Evolutionary conservation across 306 rosid species (phyloP).

Genomic region (Prunus mume): DNA sequence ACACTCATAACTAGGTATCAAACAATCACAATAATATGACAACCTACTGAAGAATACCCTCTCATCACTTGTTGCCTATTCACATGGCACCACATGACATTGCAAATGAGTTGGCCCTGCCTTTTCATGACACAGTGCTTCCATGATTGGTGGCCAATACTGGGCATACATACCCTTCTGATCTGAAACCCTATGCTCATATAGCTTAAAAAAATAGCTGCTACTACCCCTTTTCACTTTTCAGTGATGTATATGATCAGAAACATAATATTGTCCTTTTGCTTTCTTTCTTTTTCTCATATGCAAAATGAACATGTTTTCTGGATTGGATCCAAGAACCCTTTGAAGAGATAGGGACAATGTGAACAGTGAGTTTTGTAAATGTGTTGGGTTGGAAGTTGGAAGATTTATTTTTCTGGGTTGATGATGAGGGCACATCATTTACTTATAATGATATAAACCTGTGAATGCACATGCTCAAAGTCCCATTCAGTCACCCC

Average conservation of each 20-base stretch:
- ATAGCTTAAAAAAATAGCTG: neutral
- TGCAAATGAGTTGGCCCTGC: conserved; percentile 7
- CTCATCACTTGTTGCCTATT: conserved; percentile 1
- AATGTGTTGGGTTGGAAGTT: neutral
- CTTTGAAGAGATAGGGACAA: neutral
- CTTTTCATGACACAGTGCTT: conserved; percentile 14
- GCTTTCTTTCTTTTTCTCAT: neutral
- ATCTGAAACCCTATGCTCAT: neutral
- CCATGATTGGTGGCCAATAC: conserved; percentile 1
- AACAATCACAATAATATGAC: too few relatives aligned
- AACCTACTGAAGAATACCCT: neutral
- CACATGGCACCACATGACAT: conserved; percentile 26
- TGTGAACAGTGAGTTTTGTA: neutral
- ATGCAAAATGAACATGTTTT: neutral
- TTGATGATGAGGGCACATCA: neutral
- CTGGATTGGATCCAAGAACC: neutral
- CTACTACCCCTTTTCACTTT: neutral
- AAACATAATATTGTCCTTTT: neutral
- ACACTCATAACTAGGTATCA: too few relatives aligned
- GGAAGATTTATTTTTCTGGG: neutral
- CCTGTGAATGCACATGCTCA: neutral
- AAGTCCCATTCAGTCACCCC: neutral
- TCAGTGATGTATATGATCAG: neutral
- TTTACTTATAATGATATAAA: neutral
- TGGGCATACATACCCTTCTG: neutral